Evolutionary conservation across 306 rosid genomes (phyloP), one percentile per base, ranked within the genome.

Genomic region (Myrica gale): DNA sequence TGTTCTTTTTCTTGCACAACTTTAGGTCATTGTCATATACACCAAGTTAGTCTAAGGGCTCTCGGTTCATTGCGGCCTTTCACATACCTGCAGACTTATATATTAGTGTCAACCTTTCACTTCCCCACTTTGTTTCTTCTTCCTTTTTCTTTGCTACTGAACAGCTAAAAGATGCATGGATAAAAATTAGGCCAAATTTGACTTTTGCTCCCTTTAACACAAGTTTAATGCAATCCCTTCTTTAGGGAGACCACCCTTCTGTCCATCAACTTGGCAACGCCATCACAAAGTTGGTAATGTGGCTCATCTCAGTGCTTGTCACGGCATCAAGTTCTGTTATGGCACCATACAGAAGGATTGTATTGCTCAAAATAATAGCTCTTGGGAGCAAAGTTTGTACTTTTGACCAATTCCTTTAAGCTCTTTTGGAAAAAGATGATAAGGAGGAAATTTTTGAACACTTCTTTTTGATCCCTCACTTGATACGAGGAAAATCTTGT

Each of bases 401-500:
- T 19, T 56, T 56, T 20, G 4, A 7, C 11, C 13, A n/a, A 7
- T 56, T 6, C 8, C 20, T 56, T 56, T 56, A 1, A 6, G 26
- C 32, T 20, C 20, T 56, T 56, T 8, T 56, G 37, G 62, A 20
- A 20, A 20, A 56, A 56, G 10, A 46, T 46, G 50, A 46, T 46
- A 46, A 46, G 7, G 9, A 1, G 10, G 7, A 54, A n/a, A 54
- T 5, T 5, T 6, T 54, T 54, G 16, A 54, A 37, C 7, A 23
- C 11, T 26, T 60, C 6, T 60, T 3, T 60, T 60, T 60, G 16
- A 5, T 44, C 44, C 0, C 12, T 26, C 32, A 11, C 41, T 11
- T 61, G 68, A 61, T 61, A 61, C 32, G 44, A 61, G 68, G 68
- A 61, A 61, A 10, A 12, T 61, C 19, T 15, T 42, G 19, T 61